Base-by-base conservation (phyloP, 1,139 yeast genomes). In the Yamadazyma sp. region DNA sequence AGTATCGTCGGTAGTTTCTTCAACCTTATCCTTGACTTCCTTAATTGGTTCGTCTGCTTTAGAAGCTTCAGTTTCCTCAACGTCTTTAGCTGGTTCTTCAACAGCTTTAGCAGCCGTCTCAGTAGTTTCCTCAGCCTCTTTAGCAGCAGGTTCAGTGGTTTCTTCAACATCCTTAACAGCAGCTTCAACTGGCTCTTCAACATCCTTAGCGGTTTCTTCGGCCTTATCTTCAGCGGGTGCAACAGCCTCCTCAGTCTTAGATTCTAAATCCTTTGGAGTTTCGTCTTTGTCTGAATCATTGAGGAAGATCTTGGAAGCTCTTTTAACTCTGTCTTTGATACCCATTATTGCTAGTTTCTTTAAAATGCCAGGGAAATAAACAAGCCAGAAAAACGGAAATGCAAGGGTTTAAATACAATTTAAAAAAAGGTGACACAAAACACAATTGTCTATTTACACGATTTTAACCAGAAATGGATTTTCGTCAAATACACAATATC, bases 321-420 rank as follows among this genome's bases (percentile, higher is more conserved):
- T 68, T 57, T 64, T 70, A 44, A 70, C 67, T 53, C 55, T 70
- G 50, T 70, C 73, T 52, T 67, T 69, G 44, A 70, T 64, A 47
- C 73, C 71, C 76, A 70, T 70, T 40, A 7, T 37, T 16, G 13
- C 31, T 26, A 17, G 10, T 31, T 16, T 29, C 6, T 29, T 24
- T 6, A 29, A 27, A 24, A 34, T 18, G 5, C 8, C 12, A 24
- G 27, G 32, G 26, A 20, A 14, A 33, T 7, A 33, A 18, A 33
- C 13, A 33, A 26, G 15, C n/a, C 4, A 10, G 29, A 8, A 15
- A 12, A 17, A 18, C 31, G 35, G 30, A 33, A 33, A 26, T 33
- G 31, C 31, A 33, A 33, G 31, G 35, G 31, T 26, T 33, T 33
- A 33, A 33, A 33, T 33, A 33, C 31, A 29, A 17, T 29, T 29